phyloP scores from a whole-genome alignment of 768 basidiomycete species.

The Lactarius indigo region DNA sequence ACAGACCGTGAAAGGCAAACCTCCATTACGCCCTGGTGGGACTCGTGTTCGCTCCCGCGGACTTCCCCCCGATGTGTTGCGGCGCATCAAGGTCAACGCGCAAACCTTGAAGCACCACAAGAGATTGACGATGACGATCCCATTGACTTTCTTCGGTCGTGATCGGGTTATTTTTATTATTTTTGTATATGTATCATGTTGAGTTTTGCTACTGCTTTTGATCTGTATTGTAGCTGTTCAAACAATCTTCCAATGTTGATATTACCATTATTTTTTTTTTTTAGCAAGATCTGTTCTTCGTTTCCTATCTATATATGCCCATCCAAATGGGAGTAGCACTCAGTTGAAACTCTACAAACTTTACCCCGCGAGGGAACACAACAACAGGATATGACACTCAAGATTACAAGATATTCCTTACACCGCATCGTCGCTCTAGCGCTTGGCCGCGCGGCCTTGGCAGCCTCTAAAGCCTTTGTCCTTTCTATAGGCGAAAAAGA shows the following conservation, averaged over 20 bases:
- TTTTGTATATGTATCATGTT: background rate
- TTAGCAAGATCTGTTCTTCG: background rate
- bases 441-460: slow-evolving; percentile 13
- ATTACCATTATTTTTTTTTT: background rate
- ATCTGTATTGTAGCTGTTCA: background rate
- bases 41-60: slow-evolving; percentile 1
- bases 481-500: slow-evolving; percentile 2
- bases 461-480: slow-evolving; percentile 11
- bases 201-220: background rate
- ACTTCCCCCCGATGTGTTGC: slow-evolving; percentile 4
- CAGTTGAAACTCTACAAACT: slow-evolving; percentile 5
- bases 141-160: slow-evolving; percentile 19
- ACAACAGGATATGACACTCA: background rate
- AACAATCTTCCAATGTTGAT: background rate
- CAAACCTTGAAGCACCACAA: background rate
- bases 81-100: slow-evolving; percentile 11
- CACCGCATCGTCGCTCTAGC: slow-evolving; percentile 1
- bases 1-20: slow-evolving; percentile 1
- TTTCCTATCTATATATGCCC: background rate
- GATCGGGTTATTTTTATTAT: background rate
- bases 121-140: slow-evolving; percentile 19
- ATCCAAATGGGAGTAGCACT: background rate
- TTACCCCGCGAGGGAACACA: background rate
- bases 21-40: background rate
- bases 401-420: background rate